Base-by-base conservation (phyloP, 805 yeast genomes). In the Groenewaldozyma tartarivorans region DNA sequence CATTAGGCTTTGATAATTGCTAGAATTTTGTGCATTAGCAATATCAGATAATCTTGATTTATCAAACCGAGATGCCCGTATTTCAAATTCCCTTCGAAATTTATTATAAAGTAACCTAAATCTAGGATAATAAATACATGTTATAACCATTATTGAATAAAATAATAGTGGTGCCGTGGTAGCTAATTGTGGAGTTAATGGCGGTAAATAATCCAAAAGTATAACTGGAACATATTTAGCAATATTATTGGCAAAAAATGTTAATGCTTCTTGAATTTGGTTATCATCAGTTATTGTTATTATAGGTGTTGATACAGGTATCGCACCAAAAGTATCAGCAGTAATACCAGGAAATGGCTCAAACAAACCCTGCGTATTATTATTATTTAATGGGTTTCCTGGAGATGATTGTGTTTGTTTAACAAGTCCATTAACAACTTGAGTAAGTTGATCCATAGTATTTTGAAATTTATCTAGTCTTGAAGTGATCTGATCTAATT, bases 161-260 rank as follows among this genome's bases (percentile, higher is more conserved):
- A 43, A 45, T 18, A 49, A 38, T 18, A 49, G 30, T 3, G 47
- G 47, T 2, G 48, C 48, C 30, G 45, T 36, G 6, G 32, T 33
- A 20, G 41, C 34, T 7, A 48, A 20, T 4, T 43, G 20, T 3
- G 34, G n/a, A 32, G 43, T 44, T 11, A 47, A 40, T 3, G 48
- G 41, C 11, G 40, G 43, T 17, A 49, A 29, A 33, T 48, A 43
- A 32, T 49, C 48, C 29, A 49, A 38, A 13, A 49, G 42, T 9
- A 49, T 36, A 9, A 49, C 48, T 2, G 53, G 53, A 21, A 49
- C 45, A 29, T 49, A 49, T 7, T 45, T 31, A 4, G 51, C 38
- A 9, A 47, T 38, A 17, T 43, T 47, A 20, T 36, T 40, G 34
- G 35, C 41, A 33, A 49, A 49, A 31, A 21, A 49, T 5, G 31